A percentile compares a stretch with the other conserved stretches of the same genome.
These are phyloP conservation scores for Phylloporus arenicola DNA, from an alignment of 768 basidiomycete genomes.

Conservation along the genomic window DNA sequence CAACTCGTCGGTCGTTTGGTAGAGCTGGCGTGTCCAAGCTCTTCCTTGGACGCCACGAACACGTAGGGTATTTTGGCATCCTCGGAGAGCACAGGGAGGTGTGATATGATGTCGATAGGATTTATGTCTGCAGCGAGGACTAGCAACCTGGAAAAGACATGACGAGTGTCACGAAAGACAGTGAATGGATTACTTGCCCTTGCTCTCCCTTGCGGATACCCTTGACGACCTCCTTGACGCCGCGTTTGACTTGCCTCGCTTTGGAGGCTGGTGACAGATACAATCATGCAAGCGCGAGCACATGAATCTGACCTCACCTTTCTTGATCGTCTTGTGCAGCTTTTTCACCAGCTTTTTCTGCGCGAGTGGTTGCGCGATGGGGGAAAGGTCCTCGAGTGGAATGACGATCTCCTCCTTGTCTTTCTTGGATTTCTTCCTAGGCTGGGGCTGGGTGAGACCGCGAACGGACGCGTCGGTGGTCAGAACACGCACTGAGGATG, in stretches of 20 bases:
- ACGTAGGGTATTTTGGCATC: conserved; percentile 89
- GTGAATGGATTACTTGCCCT: conserved; percentile 54
- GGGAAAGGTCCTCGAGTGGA: conserved; percentile 77
- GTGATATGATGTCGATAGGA: conserved; percentile 97
- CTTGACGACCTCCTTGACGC: conserved; percentile 98
- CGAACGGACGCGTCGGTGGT: conserved; percentile 27
- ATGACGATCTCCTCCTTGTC: conserved; percentile 59
- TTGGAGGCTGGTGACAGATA: conserved; percentile 65
- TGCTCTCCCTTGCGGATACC: conserved; percentile 96
- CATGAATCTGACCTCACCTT: conserved; percentile 44
- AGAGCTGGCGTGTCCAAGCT: conserved; percentile 89
- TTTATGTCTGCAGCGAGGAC: conserved; percentile 96
- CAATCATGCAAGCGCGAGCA: not conserved
- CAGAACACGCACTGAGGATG: conserved; percentile 26
- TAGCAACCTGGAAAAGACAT: conserved; percentile 53
- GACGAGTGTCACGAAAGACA: conserved; percentile 1
- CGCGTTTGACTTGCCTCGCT: conserved; percentile 90
- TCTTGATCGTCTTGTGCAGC: conserved; percentile 91
- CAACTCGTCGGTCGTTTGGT: conserved; percentile 98
- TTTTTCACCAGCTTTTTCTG: conserved; percentile 92
- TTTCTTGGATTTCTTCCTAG: conserved; percentile 57
- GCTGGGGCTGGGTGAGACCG: conserved; percentile 21
- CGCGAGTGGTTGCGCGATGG: conserved; percentile 92
- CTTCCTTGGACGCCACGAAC: conserved; percentile 89
- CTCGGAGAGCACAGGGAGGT: conserved; percentile 90